Evolutionary conservation across 148 eudicot genomes (phyloP), one percentile per base, ranked within the genome.

Genomic region (Chenopodium quinoa): DNA sequence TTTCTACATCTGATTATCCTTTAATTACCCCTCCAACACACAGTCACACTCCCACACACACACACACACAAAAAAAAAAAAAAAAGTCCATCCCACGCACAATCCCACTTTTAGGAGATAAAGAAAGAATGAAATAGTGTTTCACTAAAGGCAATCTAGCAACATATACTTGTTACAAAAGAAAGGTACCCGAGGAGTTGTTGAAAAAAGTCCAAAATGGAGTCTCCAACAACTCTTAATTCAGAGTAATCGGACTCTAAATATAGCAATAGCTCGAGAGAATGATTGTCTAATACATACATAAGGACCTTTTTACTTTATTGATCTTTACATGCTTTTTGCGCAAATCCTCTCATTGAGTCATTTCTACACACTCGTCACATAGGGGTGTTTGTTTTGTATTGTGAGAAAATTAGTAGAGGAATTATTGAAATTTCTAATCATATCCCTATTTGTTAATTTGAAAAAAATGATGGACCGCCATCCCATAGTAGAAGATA

Each of bases 141-240:
- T 63, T 27, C 46, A 20, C 73, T 40, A 50, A 74, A 74, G 63
- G 17, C 73, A 12, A 74, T 81, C 44, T 71, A 62, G 44, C 75
- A 68, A 34, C 40, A 34, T 6, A 40, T 20, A 25, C 23, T 71
- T 62, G 17, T 64, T 16, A 46, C 63, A 44, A 56, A 79, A 75
- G 40, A 32, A 78, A 67, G 52, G 75, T 76, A 76, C 62, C 75
- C 79, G 58, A 75, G 66, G 72, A 75, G 63, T 64, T 19, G 60
- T 60, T 47, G 67, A 63, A 69, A 84, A 13, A 84, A 81, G 81
- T 81, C 86, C 78, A 84, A 52, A 81, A 56, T 76, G 79, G 78
- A 74, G 86, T 76, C 84, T 78, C 81, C 86, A 85, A 85, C 82
- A 19, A 84, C 86, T 84, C 86, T 83, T 83, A 84, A 80, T 60